Evolutionary conservation across 2,329 filamentous ascomycete genomes (phyloP), one percentile per base, ranked within the genome.

Genomic region (Sclerotinia trifoliorum): DNA sequence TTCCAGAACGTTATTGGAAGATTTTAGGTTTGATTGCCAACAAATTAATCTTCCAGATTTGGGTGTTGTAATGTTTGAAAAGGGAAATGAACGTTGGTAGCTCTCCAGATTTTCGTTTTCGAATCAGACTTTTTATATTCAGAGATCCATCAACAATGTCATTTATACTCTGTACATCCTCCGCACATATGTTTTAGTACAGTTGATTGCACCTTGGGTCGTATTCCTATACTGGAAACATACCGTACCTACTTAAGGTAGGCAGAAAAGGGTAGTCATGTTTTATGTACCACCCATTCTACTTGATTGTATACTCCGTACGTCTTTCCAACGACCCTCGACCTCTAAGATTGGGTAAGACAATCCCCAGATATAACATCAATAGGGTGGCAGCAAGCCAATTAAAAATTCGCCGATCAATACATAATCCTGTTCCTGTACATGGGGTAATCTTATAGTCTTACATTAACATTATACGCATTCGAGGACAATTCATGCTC

Each of bases 401-500:
- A 56, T 48, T 48, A 65, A 56, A 58, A 24, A 35, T 17, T 17
- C 19, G 32, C 5, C 48, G 62, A 55, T 54, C 62, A 32, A 55
- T 55, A 29, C 19, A 39, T 60, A 24, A 21, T 32, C 35, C 44
- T 15, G 35, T 51, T 66, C 17, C n/a, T 21, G 29, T 26, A 35
- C 29, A 32, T 66, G 26, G 52, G 52, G 26, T 39, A 35, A 48
- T 26, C 26, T 48, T 35, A 49, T 26, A 42, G 21, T 44, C n/a
- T 29, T 61, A 61, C 44, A 66, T 61, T 39, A 11, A 51, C 35
- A 66, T 39, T 49, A 32, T 32, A 54, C 44, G 61, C 24, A 62
- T 35, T 35, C 19, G n/a, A 62, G 48, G 29, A 55, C 39, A 46
- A 24, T 21, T 46, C 19, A 42, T 46, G 46, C 63, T 72, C 65